Evolutionary conservation across 2,329 filamentous ascomycete genomes (phyloP), one percentile per base, ranked within the genome.

Genomic region (Nemania diffusa): DNA sequence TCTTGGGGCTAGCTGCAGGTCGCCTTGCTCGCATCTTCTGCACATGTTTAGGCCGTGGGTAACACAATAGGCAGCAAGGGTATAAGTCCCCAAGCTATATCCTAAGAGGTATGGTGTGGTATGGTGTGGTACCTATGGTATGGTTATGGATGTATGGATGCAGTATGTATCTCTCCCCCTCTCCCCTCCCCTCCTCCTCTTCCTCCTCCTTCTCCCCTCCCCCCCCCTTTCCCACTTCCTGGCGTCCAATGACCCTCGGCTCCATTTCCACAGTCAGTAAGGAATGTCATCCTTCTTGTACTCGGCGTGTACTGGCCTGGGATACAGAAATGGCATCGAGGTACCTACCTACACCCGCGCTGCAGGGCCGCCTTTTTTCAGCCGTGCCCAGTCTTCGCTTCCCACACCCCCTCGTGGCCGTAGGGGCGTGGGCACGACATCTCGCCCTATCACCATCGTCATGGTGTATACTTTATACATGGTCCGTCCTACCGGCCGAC

Each of bases 321-420:
- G 64, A n/a, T 67, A 65, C 13, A 61, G 46, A 29, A 48, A 20
- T 48, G 46, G 17, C 46, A 46, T 65, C 65, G 58, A 68, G 37
- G 67, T 69, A 69, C 60, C 48, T 65, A 15, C 40, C 48, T 65
- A 15, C 40, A 7, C 13, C 46, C 11, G n/a, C 29, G 51, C 60
- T 67, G 59, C 62, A 68, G 68, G 68, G 62, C 58, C 68, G 62
- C 68, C 59, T 24, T 55, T 63, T 61, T 65, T 70, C 68, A 70
- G 68, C 68, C 65, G 68, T 70, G 68, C 68, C 65, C 29, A 62
- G 62, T 48, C 55, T 62, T 63, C 22, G 26, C 7, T 57, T 7
- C 48, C 7, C 65, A 65, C 65, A 65, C 65, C 55, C 65, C 65
- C 68, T 17, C 57, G 68, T 68, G 65, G 58, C 29, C 57, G 3